Percentiles rank a stretch among this genome's conserved stretches.
Conservation (phyloP, 2,329 filamentous ascomycete species). For the Coleophoma cylindrospora region DNA sequence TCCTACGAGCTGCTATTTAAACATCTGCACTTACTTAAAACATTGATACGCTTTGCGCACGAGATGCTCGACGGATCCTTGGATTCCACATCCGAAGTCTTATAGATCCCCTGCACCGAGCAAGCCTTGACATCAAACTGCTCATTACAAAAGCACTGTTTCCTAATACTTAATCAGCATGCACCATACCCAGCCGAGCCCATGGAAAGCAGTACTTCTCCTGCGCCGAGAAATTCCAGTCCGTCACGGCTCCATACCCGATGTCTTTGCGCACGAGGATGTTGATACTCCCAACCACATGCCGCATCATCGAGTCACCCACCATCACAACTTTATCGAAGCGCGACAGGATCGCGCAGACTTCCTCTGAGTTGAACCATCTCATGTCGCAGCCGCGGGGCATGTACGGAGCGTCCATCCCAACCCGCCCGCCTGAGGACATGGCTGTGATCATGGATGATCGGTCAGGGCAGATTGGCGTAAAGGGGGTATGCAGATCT, state of each 20-base stretch:
- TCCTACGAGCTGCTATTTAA: not conserved
- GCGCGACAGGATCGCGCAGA: conserved; percentile 37
- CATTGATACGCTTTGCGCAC: conserved; percentile 32
- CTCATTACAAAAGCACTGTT: conserved; percentile 41
- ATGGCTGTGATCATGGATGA: conserved; percentile 29
- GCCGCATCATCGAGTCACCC: conserved; percentile 43
- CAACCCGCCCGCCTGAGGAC: conserved; percentile 36
- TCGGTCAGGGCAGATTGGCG: conserved; percentile 31
- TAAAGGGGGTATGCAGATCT: conserved; percentile 31
- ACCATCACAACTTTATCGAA: conserved; percentile 42
- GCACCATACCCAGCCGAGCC: not conserved
- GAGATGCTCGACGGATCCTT: conserved; percentile 36
- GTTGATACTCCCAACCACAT: conserved; percentile 41
- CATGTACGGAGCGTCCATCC: conserved; percentile 38
- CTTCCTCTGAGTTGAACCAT: conserved; percentile 40
- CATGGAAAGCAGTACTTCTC: conserved; percentile 25
- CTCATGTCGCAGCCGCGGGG: conserved; percentile 40
- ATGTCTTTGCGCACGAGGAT: conserved; percentile 39
- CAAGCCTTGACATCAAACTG: conserved; percentile 44
- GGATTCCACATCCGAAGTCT: conserved; percentile 36
- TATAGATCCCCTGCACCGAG: conserved; percentile 43
- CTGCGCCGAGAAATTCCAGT: conserved; percentile 41
- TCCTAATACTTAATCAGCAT: conserved; percentile 15
- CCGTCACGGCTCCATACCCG: conserved; percentile 42
- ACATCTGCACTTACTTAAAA: conserved; percentile 24